Conservation (phyloP, 1,284 basidiomycete genomes). For the Pulchroboletus neoregius region DNA sequence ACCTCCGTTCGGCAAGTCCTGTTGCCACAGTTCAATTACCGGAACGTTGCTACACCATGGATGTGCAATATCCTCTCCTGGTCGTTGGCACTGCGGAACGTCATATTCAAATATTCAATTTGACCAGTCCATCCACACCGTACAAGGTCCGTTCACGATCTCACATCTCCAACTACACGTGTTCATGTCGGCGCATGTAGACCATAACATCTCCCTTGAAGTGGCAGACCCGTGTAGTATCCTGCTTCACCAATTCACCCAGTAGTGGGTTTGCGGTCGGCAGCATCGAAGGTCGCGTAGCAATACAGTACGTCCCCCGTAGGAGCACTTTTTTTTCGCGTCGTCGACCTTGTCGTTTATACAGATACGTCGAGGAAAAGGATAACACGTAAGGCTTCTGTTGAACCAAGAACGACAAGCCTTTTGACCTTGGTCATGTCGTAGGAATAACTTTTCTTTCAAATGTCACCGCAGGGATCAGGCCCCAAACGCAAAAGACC, state of each 20-base stretch:
- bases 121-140: conserved; percentile 72
- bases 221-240: conserved; percentile 90
- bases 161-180: neutral
- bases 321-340: neutral
- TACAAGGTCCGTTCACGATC: conserved; percentile 54
- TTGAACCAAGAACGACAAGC: neutral
- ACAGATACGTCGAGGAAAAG: conserved; percentile 79
- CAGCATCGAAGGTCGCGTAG: conserved; percentile 93
- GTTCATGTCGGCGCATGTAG: conserved; percentile 37
- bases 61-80: conserved; percentile 81
- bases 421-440: conserved; percentile 12
- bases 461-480: conserved; percentile 89
- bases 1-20: conserved; percentile 70
- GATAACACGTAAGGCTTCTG: conserved; percentile 50
- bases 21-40: conserved; percentile 78
- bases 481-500: conserved; percentile 60
- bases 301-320: conserved; percentile 74
- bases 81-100: conserved; percentile 94
- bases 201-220: conserved; percentile 82
- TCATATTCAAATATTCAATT: conserved; percentile 85
- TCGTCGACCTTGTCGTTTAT: conserved; percentile 5
- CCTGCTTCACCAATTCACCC: conserved; percentile 73
- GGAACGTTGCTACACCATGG: conserved; percentile 88
- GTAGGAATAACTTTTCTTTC: conserved; percentile 89
- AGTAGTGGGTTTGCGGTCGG: conserved; percentile 87